Conservation (phyloP, 495 filamentous ascomycete genomes). For the Poronia punctata region DNA sequence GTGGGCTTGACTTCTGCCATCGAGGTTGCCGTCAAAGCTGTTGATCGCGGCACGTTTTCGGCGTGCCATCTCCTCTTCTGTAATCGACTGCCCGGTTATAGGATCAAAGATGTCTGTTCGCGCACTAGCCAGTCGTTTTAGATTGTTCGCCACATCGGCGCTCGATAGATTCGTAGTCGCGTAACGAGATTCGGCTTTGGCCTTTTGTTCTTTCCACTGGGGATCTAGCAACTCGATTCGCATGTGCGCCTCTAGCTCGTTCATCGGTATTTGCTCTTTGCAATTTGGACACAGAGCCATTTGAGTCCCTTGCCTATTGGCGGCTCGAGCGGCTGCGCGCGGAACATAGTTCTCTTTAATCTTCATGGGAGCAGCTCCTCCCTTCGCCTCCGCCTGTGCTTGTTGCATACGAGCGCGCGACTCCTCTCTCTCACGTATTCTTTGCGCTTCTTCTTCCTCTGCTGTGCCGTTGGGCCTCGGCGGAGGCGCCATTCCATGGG, state of each 20-base stretch:
- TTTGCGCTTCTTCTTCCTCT: constrained; percentile 60
- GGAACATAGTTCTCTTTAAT: constrained; percentile 92
- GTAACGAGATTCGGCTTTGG: constrained; percentile 75
- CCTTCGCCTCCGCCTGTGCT: constrained; percentile 69
- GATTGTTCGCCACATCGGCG: constrained; percentile 81
- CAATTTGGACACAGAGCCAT: constrained; percentile 91
- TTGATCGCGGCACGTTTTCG: constrained; percentile 64
- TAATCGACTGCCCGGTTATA: constrained; percentile 55
- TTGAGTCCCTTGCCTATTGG: constrained; percentile 53
- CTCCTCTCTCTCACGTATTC: constrained; percentile 60
- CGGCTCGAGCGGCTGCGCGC: constrained; percentile 63
- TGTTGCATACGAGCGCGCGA: constrained; percentile 66
- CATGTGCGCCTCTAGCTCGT: constrained; percentile 91
- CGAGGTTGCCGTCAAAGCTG: constrained; percentile 59
- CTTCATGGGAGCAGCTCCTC: constrained; percentile 68
- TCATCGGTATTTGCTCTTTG: constrained; percentile 75
- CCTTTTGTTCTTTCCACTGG: constrained; percentile 90
- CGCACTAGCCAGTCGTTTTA: constrained; percentile 94
- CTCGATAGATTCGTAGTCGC: constrained; percentile 84
- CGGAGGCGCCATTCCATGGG: constrained; percentile 27
- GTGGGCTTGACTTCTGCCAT: constrained; percentile 46
- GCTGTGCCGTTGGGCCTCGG: constrained; percentile 28
- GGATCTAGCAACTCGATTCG: constrained; percentile 93
- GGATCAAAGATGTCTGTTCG: constrained; percentile 87
- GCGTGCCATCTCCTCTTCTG: constrained; percentile 67